phyloP scores from a whole-genome alignment of 176 grass and related monocot species.

The Eragrostis curvula region DNA sequence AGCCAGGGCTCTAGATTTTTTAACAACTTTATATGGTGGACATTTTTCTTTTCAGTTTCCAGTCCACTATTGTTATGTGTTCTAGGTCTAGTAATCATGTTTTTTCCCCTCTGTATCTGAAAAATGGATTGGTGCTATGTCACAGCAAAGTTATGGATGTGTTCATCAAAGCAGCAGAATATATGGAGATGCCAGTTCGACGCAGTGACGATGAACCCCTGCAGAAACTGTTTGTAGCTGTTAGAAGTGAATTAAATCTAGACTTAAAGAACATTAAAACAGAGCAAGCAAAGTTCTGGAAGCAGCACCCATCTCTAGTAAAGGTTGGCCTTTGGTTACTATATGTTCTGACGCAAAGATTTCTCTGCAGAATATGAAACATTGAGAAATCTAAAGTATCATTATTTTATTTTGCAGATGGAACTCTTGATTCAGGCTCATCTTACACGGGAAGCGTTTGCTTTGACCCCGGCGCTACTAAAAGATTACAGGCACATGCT shows the following conservation, averaged over 20 bases:
- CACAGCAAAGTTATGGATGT: conserved; percentile 99
- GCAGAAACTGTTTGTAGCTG: conserved; percentile 89
- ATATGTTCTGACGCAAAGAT: conserved; percentile 14
- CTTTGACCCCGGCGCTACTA: conserved; percentile 66
- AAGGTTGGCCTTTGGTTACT: conserved; percentile 63
- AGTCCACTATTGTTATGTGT: conserved; percentile 12
- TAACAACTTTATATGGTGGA: conserved; percentile 1
- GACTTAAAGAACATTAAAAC: conserved; percentile 96
- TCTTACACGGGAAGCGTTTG: conserved; percentile 74
- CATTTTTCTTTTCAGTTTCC: not conserved
- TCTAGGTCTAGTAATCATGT: conserved; percentile 13
- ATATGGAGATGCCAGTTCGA: conserved; percentile 97
- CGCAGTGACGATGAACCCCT: conserved; percentile 96
- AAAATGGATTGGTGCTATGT: conserved; percentile 20
- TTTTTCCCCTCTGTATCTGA: conserved; percentile 25
- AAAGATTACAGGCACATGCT: conserved; percentile 96
- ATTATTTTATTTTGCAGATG: conserved; percentile 66
- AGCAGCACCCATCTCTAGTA: conserved; percentile 95
- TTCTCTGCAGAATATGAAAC: conserved; percentile 11
- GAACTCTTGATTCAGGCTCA: conserved; percentile 94
- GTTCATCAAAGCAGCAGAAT: conserved; percentile 98
- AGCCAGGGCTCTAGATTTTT: conserved; percentile 13
- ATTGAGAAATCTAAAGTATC: not conserved
- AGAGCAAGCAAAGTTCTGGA: conserved; percentile 99
- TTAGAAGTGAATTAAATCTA: conserved; percentile 99